Evolutionary conservation across 257 asterid species (phyloP), one percentile per base, ranked within the genome.

Genomic region (Misopates orontium): DNA sequence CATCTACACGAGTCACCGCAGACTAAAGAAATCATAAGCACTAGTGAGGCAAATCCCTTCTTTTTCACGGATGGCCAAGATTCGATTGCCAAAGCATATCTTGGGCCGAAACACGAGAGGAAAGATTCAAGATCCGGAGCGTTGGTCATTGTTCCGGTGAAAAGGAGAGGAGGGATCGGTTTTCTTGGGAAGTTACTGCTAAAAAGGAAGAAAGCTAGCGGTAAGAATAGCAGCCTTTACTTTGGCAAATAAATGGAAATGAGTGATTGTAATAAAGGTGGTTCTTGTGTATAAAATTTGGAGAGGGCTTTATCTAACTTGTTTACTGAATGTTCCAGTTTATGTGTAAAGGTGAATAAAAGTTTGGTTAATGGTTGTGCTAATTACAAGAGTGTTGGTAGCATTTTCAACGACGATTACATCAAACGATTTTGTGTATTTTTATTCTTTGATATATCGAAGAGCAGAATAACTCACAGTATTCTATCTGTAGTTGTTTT

Each of bases 161-260:
- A 82, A 71, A 87, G 79, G 62, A 77, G 82, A 68, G 91, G 84
- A 78, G 84, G 87, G 31, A 10, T 80, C 12, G 73, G 86, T 47
- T 78, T 87, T 74, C 83, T 86, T 65, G 83, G 82, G 61, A 93
- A 84, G 79, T 67, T 92, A 5, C 79, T 93, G 58, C 74, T 93
- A n/a, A 73, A 87, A 67, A 87, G 74, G 87, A 86, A 75, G 75
- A 82, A 73, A 47, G 60, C 75, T 56, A 71, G 84, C 71, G 54
- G 68, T 68, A 80, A 75, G 74, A 88, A 59, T 48, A 45, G 77
- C 32, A 70, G 78, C 44, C 53, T 82, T 66, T 77, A 79, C 70
- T 77, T 74, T 22, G 76, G 84, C 56, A 72, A 80, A 36, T 83
- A 76, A 73, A 32, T 58, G 25, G 41, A 62, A 55, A 10, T 25